These are phyloP conservation scores for Croton setiger DNA, from an alignment of 441 rosid genomes.

Conservation along the genomic window DNA sequence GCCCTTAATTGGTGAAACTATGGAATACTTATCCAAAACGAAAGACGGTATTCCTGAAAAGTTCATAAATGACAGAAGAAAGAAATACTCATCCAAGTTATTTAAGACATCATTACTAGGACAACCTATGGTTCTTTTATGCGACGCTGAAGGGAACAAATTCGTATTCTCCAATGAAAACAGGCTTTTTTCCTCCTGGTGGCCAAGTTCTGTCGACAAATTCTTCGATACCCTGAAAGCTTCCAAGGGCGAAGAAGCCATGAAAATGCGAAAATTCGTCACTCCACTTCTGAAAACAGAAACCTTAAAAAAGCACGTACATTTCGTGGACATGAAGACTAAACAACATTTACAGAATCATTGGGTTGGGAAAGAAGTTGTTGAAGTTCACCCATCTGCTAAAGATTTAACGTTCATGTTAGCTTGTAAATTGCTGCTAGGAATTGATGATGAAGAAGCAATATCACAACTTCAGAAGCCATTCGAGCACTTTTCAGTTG, in stretches of 20 bases:
- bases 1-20: slow-evolving; percentile 20
- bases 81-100: slow-evolving; percentile 4
- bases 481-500: slow-evolving; percentile 23
- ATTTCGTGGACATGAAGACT: slow-evolving; percentile 29
- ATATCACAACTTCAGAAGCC: slow-evolving; percentile 22
- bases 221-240: slow-evolving; percentile 10
- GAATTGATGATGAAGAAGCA: slow-evolving; percentile 27
- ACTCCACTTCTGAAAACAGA: slow-evolving; percentile 34
- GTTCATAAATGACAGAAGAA: slow-evolving; percentile 21
- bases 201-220: slow-evolving; percentile 16
- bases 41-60: slow-evolving; percentile 17
- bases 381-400: slow-evolving; percentile 31
- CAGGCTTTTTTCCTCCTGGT: slow-evolving; percentile 22
- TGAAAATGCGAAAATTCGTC: slow-evolving; percentile 21
- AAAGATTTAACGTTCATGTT: slow-evolving; percentile 35
- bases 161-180: slow-evolving; percentile 27
- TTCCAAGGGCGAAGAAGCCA: slow-evolving; percentile 19
- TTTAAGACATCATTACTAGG: slow-evolving; percentile 21
- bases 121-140: slow-evolving; percentile 15
- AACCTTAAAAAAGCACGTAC: slow-evolving; percentile 29
- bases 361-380: slow-evolving; percentile 25
- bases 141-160: slow-evolving; percentile 25
- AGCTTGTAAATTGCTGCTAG: slow-evolving; percentile 35
- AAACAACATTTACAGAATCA: slow-evolving; percentile 20
- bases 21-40: slow-evolving; percentile 17